Conservation (phyloP, 371 early-diverging fungal species). For the Mortierella sp. region DNA sequence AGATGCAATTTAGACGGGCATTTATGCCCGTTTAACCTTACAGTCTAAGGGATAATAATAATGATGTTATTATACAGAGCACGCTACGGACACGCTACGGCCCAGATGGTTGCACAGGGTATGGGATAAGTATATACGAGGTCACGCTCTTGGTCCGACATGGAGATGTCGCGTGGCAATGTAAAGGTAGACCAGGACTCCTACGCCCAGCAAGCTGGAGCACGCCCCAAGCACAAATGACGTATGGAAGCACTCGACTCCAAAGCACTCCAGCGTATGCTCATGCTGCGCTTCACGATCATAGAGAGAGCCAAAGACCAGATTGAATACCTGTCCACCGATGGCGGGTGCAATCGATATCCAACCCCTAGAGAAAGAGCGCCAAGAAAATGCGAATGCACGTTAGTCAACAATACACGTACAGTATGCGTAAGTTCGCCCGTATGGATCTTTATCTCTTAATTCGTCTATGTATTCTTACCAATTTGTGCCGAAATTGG, state of each 20-base stretch:
- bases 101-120: background rate
- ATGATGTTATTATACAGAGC: background rate
- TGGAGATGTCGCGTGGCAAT: conserved; percentile 12
- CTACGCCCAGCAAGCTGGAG: conserved; percentile 31
- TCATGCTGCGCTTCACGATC: conserved; percentile 48
- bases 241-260: conserved; percentile 39
- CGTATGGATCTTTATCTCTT: background rate
- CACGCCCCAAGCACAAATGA: conserved; percentile 37
- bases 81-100: too few species aligned
- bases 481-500: conserved; percentile 56
- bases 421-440: too few species aligned
- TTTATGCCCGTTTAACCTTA: too few species aligned
- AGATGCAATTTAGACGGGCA: too few species aligned
- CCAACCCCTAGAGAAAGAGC: conserved; percentile 47
- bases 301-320: conserved; percentile 56
- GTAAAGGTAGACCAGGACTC: conserved; percentile 21
- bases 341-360: conserved; percentile 54
- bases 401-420: too few species aligned
- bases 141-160: background rate
- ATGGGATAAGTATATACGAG: background rate
- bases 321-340: conserved; percentile 55
- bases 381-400: too few species aligned
- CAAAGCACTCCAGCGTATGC: conserved; percentile 50
- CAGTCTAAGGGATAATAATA: too few species aligned
- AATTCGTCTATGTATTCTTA: background rate